phyloP scores from a whole-genome alignment of 2,329 filamentous ascomycete genomes.

The Cordyceps pruinosa region DNA sequence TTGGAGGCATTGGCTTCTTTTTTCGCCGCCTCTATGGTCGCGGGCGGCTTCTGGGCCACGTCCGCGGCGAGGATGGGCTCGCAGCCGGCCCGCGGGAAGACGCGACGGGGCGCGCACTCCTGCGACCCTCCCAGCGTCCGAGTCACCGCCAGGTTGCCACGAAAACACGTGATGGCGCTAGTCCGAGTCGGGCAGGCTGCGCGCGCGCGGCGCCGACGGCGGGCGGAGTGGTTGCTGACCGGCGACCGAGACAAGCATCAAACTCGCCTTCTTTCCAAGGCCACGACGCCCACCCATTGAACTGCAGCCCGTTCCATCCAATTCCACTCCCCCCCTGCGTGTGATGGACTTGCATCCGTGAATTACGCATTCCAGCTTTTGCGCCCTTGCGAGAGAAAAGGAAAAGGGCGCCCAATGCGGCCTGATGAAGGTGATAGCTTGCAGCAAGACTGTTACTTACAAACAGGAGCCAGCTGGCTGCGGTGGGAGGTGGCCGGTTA shows the following conservation, averaged over 20 bases:
- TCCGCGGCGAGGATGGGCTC: constrained; percentile 29
- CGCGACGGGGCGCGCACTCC: constrained; percentile 37
- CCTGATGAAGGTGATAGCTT: not conserved
- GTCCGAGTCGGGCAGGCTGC: not conserved
- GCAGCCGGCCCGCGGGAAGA: constrained; percentile 35
- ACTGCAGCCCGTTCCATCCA: not conserved
- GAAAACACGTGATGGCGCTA: constrained; percentile 35
- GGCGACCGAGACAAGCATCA: too few relatives aligned
- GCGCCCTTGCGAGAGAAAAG: not conserved
- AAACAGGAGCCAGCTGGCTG: too few relatives aligned
- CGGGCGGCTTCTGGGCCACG: not conserved
- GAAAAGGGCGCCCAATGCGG: not conserved
- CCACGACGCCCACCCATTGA: not conserved
- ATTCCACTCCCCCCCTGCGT: not conserved
- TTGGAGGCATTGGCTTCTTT: constrained; percentile 14
- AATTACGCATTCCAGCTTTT: constrained; percentile 8
- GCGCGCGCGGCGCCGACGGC: not conserved
- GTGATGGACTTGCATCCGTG: not conserved
- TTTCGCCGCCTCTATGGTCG: constrained; percentile 23
- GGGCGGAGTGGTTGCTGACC: too few relatives aligned
- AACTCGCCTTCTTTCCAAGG: not conserved
- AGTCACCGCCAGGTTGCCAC: constrained; percentile 33
- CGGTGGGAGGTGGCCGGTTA: constrained; percentile 4
- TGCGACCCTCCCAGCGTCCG: constrained; percentile 26
- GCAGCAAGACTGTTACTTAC: not conserved